Base-by-base conservation (phyloP, 306 rosid species). In the Trifolium subterraneum region DNA sequence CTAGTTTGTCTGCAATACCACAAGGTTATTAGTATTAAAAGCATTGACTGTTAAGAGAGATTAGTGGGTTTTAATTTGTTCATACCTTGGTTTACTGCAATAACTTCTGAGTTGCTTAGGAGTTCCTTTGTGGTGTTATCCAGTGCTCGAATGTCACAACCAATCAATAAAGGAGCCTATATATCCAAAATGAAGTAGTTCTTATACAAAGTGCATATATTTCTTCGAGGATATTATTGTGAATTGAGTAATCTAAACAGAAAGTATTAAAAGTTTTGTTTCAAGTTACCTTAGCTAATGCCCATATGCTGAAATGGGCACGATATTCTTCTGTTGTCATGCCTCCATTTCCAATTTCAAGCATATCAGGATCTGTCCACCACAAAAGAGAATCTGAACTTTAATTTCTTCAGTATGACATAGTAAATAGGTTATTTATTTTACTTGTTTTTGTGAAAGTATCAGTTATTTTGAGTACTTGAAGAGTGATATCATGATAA, bases 301-400 rank as follows among this genome's bases (percentile, higher is more conserved):
- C 91, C 97, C 97, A 89, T 71, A 91, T 83, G 82, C 97, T 91
- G 55, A 85, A 89, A 84, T 91, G 97, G 31, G 92, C 81, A 64
- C 97, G 87, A 66, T 91, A 89, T 73, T 91, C 97, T 77, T 82
- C 90, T 12, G 81, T 62, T 38, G 87, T 83, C 97, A 91, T 91
- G 47, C 95, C 88, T 70, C 92, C 95, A 70, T 91, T 91, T 79
- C 95, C 97, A 29, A 91, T 86, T 83, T 91, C 95, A 58, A 91
- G 90, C 95, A 91, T 91, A 64, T 89, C 97, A 31, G 97, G 97
- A 86, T 91, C 95, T 91, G 78, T 16, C 15, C 16, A 42, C 38
- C 35, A 67, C 72, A 69, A 68, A 56, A 16, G 54, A 61, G 29
- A 51, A 47, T 67, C 36, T 66, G 65, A 66, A 8, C 41, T 66